Evolutionary conservation across 73 alveolate genomes (phyloP).

Genomic region (Diophrys appendiculata): DNA sequence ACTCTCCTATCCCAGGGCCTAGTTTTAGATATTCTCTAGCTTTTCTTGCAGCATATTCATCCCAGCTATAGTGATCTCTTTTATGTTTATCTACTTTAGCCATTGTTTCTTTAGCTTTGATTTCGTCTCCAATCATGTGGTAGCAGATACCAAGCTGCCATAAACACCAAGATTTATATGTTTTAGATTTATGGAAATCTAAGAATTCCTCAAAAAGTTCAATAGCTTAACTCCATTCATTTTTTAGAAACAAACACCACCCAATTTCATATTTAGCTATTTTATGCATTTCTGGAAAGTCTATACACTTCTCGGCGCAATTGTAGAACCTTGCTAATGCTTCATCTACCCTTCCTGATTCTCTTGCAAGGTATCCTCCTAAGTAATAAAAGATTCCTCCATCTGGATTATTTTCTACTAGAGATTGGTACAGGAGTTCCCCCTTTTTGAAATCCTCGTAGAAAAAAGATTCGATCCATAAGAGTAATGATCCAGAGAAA

Average conservation of each 20-base stretch:
- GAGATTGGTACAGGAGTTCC: constrained; percentile 2
- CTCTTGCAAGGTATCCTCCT: constrained; percentile 37
- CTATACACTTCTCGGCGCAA: neutral
- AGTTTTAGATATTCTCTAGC: no score
- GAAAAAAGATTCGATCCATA: constrained; percentile 44
- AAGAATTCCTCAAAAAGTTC: constrained; percentile 15
- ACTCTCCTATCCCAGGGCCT: no score
- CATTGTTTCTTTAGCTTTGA: constrained; percentile 15
- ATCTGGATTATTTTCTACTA: constrained; percentile 10
- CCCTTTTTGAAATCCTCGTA: constrained; percentile 18
- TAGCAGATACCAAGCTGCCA: constrained; percentile 26
- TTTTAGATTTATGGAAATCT: constrained; percentile 14
- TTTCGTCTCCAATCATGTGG: constrained; percentile 5
- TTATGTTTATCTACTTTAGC: constrained; percentile 6
- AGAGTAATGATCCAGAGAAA: constrained; percentile 22
- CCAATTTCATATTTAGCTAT: constrained; percentile 30
- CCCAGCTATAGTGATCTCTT: constrained; percentile 35
- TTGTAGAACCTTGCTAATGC: constrained; percentile 11
- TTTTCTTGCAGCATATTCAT: no score
- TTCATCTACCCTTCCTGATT: constrained; percentile 8
- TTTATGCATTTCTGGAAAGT: constrained; percentile 16
- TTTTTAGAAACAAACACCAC: constrained; percentile 24
- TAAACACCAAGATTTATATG: constrained; percentile 39
- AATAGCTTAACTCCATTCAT: constrained; percentile 9
- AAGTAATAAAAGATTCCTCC: constrained; percentile 29